phyloP scores from a whole-genome alignment of 2,329 filamentous ascomycete genomes.

The Waltergamsia citrina region DNA sequence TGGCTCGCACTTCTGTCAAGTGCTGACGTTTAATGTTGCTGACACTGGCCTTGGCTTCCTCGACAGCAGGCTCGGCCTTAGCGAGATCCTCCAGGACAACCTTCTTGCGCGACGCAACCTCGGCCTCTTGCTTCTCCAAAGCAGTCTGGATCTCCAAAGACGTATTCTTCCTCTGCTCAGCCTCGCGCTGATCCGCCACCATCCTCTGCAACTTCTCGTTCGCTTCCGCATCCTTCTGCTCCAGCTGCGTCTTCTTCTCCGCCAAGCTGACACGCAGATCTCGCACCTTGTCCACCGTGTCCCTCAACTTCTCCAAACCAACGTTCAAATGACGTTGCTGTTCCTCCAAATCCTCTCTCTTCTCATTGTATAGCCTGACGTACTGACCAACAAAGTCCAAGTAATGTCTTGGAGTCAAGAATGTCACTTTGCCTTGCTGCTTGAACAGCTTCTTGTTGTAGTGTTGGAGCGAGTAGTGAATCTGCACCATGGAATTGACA shows the following conservation, averaged over 20 bases:
- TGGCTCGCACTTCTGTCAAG: conserved; percentile 92
- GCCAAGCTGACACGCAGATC: conserved; percentile 85
- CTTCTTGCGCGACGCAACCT: conserved; percentile 74
- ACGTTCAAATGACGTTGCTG: conserved; percentile 98
- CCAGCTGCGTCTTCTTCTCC: conserved; percentile 87
- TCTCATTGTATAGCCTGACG: conserved; percentile 94
- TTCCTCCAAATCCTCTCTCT: conserved; percentile 95
- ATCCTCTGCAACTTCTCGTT: conserved; percentile 97
- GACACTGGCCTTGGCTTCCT: conserved; percentile 90
- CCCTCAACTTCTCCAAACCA: conserved; percentile 90
- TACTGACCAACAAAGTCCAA: conserved; percentile 97
- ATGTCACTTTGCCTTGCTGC: conserved; percentile 88
- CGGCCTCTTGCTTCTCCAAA: conserved; percentile 80
- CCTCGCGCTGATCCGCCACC: conserved; percentile 91
- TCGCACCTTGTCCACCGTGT: conserved; percentile 94
- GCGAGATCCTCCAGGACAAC: conserved; percentile 83
- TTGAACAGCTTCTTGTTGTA: conserved; percentile 85
- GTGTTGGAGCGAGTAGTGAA: conserved; percentile 85
- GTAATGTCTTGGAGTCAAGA: conserved; percentile 92
- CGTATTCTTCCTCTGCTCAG: conserved; percentile 79
- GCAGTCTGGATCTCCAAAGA: conserved; percentile 84
- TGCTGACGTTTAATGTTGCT: conserved; percentile 98
- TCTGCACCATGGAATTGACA: conserved; percentile 97
- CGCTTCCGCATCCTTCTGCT: conserved; percentile 88
- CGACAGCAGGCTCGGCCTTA: conserved; percentile 83